A percentile compares a stretch with the other conserved stretches of the same genome.
Evolutionary conservation across 1,139 yeast species (phyloP).

Genomic region (Candida sp.): DNA sequence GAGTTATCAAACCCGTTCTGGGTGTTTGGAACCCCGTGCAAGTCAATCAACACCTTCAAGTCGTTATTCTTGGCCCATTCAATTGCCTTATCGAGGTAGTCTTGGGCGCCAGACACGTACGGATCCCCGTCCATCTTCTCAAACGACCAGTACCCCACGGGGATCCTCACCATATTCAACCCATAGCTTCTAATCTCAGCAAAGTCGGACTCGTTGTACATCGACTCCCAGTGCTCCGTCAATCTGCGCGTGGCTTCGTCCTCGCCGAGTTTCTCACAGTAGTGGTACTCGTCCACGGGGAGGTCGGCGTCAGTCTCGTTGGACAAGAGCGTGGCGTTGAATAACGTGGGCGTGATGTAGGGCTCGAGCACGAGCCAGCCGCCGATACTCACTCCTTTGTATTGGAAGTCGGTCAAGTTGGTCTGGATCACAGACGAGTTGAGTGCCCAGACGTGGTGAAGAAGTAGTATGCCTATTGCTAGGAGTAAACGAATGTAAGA

Average conservation of each 20-base stretch:
- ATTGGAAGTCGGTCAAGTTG: slow-evolving; percentile 25
- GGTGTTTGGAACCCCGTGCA: slow-evolving; percentile 71
- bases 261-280: slow-evolving; percentile 49
- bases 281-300: slow-evolving; percentile 66
- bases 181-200: slow-evolving; percentile 49
- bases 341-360: slow-evolving; percentile 65
- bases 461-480: not conserved
- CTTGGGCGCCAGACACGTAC: slow-evolving; percentile 59
- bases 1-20: slow-evolving; percentile 78
- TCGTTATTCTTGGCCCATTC: slow-evolving; percentile 56
- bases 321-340: slow-evolving; percentile 30
- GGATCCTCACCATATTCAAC: slow-evolving; percentile 64
- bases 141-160: slow-evolving; percentile 76
- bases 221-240: slow-evolving; percentile 56
- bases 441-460: not conserved
- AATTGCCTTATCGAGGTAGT: slow-evolving; percentile 56
- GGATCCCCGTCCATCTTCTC: slow-evolving; percentile 53
- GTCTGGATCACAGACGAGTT: slow-evolving; percentile 4
- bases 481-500: slow-evolving; percentile 1
- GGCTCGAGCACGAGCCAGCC: slow-evolving; percentile 75
- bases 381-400: slow-evolving; percentile 60
- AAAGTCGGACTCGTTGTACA: slow-evolving; percentile 60
- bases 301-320: slow-evolving; percentile 34
- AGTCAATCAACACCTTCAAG: slow-evolving; percentile 63
- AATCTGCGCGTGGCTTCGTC: slow-evolving; percentile 46